Conservation (phyloP, 768 basidiomycete genomes). For the Auricularia cornea region DNA sequence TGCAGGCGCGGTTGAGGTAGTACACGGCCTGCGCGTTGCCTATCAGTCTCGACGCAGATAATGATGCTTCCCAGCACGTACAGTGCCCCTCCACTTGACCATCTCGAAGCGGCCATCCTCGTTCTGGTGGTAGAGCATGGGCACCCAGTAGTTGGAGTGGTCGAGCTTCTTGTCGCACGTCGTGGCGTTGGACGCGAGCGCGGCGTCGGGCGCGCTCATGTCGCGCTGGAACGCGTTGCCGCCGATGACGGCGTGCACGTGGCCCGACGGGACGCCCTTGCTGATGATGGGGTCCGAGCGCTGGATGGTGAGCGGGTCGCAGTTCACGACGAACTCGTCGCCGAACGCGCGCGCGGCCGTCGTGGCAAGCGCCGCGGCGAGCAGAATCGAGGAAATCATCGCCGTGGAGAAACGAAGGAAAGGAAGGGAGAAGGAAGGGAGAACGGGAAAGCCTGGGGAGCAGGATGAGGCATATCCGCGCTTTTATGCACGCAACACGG, state of each 20-base stretch:
- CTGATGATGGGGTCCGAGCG: slow-evolving; percentile 25
- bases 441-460: not conserved
- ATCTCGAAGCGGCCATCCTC: not conserved
- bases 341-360: not conserved
- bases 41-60: too few relatives aligned
- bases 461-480: not conserved
- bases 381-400: not conserved
- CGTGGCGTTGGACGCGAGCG: not conserved
- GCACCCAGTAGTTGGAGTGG: not conserved
- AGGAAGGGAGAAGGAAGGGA: not conserved
- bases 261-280: slow-evolving; percentile 13
- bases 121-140: not conserved
- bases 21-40: not conserved
- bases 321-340: not conserved
- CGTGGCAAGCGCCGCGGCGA: not conserved
- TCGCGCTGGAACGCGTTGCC: slow-evolving; percentile 15
- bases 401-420: not conserved
- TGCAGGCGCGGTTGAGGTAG: not conserved
- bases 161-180: slow-evolving; percentile 1
- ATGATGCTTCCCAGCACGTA: not conserved
- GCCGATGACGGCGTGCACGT: slow-evolving; percentile 22
- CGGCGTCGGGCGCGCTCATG: not conserved
- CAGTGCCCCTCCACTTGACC: not conserved
- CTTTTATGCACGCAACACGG: too few relatives aligned
- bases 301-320: not conserved